A percentile compares a stretch with the other conserved stretches of the same genome.
phyloP scores from a whole-genome alignment of 1,284 basidiomycete species.

The Leucoagaricus sp. region DNA sequence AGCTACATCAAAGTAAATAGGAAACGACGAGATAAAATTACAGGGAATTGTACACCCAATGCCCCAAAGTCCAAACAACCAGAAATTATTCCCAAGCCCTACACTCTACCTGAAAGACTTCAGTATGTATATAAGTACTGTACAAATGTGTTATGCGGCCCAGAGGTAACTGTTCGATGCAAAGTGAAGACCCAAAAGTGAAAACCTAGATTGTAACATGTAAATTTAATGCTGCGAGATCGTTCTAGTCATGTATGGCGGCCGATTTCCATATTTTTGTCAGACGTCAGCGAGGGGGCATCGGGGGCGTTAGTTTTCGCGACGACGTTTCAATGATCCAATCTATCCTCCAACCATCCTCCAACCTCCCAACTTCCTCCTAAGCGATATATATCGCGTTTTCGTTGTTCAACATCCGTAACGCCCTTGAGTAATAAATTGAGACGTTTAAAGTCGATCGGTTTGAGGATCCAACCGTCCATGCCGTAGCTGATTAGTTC shows the following conservation, averaged over 20 bases:
- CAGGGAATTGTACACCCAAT: not conserved
- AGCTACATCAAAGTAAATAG: not conserved
- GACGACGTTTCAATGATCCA: not conserved
- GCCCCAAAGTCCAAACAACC: not conserved
- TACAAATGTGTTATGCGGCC: not conserved
- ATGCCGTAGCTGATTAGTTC: constrained; percentile 65
- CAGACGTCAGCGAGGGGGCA: too few relatives aligned
- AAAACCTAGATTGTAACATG: too few relatives aligned
- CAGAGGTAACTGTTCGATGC: not conserved
- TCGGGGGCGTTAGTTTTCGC: not conserved
- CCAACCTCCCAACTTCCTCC: constrained; percentile 73
- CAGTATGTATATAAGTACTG: not conserved
- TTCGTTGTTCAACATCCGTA: constrained; percentile 52
- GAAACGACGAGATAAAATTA: not conserved
- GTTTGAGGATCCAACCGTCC: constrained; percentile 89
- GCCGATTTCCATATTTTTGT: not conserved
- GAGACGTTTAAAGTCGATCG: constrained; percentile 78
- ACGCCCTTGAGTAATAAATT: constrained; percentile 62
- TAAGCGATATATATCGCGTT: constrained; percentile 56
- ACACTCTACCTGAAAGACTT: not conserved
- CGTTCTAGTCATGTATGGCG: not conserved
- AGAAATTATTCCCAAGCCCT: not conserved
- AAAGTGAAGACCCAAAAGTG: not conserved
- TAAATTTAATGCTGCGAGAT: not conserved
- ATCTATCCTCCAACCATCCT: constrained; percentile 33